phyloP scores from a whole-genome alignment of 202 grass and related monocot species.

The Carex arenaria region DNA sequence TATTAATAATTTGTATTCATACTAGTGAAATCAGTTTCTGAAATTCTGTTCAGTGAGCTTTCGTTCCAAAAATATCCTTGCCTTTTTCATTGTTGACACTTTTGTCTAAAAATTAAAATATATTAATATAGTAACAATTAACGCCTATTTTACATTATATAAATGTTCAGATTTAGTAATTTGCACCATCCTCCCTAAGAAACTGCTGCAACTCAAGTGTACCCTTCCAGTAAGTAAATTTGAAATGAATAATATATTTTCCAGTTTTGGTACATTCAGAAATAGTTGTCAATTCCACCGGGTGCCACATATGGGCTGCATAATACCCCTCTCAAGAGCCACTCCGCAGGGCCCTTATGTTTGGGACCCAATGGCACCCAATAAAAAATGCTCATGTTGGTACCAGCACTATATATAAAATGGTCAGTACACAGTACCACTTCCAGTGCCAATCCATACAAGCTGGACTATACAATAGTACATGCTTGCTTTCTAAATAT shows the following conservation, averaged over 20 bases:
- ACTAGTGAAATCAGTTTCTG: background rate
- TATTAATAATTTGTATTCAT: background rate
- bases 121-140: background rate
- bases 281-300: background rate
- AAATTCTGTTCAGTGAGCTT: background rate
- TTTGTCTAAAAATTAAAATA: background rate
- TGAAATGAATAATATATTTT: background rate
- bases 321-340: background rate
- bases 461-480: background rate
- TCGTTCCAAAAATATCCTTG: background rate
- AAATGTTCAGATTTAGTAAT: background rate
- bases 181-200: background rate
- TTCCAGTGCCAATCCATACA: background rate
- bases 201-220: background rate
- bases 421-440: slow-evolving; percentile 1
- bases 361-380: background rate
- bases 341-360: background rate
- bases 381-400: background rate
- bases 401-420: background rate
- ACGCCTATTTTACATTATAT: background rate
- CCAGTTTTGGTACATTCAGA: background rate
- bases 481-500: background rate
- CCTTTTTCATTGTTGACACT: background rate
- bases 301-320: background rate
- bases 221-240: background rate